phyloP scores from a whole-genome alignment of 306 rosid genomes.

The Trichosanthes cucumerina region DNA sequence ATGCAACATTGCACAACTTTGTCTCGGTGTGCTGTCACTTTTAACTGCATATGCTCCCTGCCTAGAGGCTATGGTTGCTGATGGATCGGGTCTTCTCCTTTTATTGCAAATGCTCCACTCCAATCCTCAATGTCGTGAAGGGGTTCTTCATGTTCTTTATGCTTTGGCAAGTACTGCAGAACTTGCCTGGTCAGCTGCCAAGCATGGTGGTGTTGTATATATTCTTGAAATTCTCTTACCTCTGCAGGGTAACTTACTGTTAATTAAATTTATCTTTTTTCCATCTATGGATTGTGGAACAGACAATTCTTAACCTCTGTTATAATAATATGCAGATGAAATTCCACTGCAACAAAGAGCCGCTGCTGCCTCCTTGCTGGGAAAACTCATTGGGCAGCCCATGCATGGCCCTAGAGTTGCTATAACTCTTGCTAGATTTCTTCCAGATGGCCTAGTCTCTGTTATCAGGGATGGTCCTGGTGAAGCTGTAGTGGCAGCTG shows the following conservation, averaged over 20 bases:
- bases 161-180: constrained; percentile 95
- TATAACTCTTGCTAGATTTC: constrained; percentile 85
- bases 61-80: constrained; percentile 99
- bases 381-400: constrained; percentile 94
- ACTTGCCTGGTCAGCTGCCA: constrained; percentile 99
- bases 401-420: constrained; percentile 99
- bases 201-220: constrained; percentile 96
- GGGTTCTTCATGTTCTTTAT: constrained; percentile 95
- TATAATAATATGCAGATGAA: constrained; percentile 46
- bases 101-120: constrained; percentile 93
- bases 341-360: constrained; percentile 95
- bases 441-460: constrained; percentile 96
- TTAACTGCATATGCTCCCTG: constrained; percentile 94
- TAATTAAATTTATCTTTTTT: neutral
- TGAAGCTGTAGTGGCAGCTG: constrained; percentile 82
- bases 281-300: neutral
- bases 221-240: constrained; percentile 95
- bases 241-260: constrained; percentile 51
- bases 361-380: constrained; percentile 88
- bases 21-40: constrained; percentile 79
- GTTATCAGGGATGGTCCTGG: constrained; percentile 98
- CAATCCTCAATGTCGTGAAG: constrained; percentile 90
- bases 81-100: constrained; percentile 93
- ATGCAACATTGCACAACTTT: constrained; percentile 86
- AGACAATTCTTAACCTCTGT: neutral